These are phyloP conservation scores for Colletotrichum lentis DNA, from an alignment of 2,329 filamentous ascomycete genomes.

Conservation along the genomic window DNA sequence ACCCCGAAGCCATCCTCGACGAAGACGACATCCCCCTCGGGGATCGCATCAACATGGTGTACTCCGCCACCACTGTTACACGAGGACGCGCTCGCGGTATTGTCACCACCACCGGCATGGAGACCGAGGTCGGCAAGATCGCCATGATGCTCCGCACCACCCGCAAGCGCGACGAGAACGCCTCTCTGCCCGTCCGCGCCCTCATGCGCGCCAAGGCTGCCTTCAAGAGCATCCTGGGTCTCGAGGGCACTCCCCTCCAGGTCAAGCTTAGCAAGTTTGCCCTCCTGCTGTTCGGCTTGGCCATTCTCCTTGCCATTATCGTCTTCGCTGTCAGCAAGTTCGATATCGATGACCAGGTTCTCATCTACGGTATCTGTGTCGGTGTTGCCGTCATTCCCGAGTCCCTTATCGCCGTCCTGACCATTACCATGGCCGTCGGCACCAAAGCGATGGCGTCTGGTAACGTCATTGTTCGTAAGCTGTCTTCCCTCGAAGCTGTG, in stretches of 20 bases:
- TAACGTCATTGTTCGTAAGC: slow-evolving; percentile 71
- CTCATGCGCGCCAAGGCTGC: slow-evolving; percentile 55
- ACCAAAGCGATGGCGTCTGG: slow-evolving; percentile 71
- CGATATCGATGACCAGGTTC: slow-evolving; percentile 62
- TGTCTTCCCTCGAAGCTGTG: slow-evolving; percentile 71
- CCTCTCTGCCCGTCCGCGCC: slow-evolving; percentile 50
- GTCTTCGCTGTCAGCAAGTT: slow-evolving; percentile 68
- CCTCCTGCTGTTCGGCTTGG: slow-evolving; percentile 79
- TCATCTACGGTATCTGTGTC: slow-evolving; percentile 69
- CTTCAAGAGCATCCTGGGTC: slow-evolving; percentile 64
- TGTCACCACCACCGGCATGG: slow-evolving; percentile 75
- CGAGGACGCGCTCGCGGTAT: slow-evolving; percentile 74
- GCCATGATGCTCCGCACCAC: slow-evolving; percentile 72
- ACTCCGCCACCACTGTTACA: slow-evolving; percentile 76
- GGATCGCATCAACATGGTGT: slow-evolving; percentile 75
- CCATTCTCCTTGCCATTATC: slow-evolving; percentile 66
- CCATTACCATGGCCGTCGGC: slow-evolving; percentile 74
- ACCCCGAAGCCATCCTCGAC: slow-evolving; percentile 63
- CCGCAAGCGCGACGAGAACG: slow-evolving; percentile 58
- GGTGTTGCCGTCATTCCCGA: slow-evolving; percentile 72
- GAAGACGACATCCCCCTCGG: slow-evolving; percentile 67
- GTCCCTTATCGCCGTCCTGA: slow-evolving; percentile 73
- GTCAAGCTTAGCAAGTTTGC: slow-evolving; percentile 87
- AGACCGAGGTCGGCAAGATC: slow-evolving; percentile 79
- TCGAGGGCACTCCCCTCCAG: slow-evolving; percentile 83